These are phyloP conservation scores for Myxozyma mucilagina DNA, from an alignment of 805 yeast genomes.

Conservation along the genomic window DNA sequence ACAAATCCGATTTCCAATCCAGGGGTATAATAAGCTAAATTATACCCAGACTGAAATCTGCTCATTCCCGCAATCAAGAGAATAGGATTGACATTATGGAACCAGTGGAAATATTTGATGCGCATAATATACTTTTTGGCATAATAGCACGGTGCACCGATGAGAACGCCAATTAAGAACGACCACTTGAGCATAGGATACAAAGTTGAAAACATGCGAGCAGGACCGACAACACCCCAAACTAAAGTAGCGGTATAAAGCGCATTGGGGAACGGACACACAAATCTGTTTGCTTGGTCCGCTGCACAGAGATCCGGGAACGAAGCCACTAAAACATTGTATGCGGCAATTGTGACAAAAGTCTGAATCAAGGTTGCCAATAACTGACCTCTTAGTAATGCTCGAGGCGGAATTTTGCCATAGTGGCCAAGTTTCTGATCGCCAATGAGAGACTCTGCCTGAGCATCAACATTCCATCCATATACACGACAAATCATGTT, in stretches of 20 bases:
- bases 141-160: slow-evolving; percentile 11
- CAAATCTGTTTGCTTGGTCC: slow-evolving; percentile 48
- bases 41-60: slow-evolving; percentile 17
- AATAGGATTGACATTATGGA: slow-evolving; percentile 22
- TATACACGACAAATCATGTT: slow-evolving; percentile 12
- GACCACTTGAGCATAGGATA: slow-evolving; percentile 17
- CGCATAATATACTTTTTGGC: slow-evolving; percentile 11
- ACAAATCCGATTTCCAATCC: slow-evolving; percentile 45
- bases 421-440: slow-evolving; percentile 68
- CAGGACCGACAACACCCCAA: slow-evolving; percentile 69
- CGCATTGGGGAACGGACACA: slow-evolving; percentile 49
- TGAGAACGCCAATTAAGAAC: slow-evolving; percentile 12
- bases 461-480: slow-evolving; percentile 36
- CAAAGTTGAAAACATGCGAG: slow-evolving; percentile 48
- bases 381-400: slow-evolving; percentile 55
- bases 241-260: slow-evolving; percentile 58
- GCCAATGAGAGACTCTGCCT: slow-evolving; percentile 55
- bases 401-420: slow-evolving; percentile 61
- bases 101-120: not conserved
- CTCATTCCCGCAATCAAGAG: slow-evolving; percentile 15
- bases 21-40: slow-evolving; percentile 25
- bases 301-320: slow-evolving; percentile 47
- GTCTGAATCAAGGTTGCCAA: slow-evolving; percentile 49
- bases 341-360: slow-evolving; percentile 45
- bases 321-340: slow-evolving; percentile 45